Conservation (phyloP, 2,329 filamentous ascomycete species). For the Elsinoe arachidis region DNA sequence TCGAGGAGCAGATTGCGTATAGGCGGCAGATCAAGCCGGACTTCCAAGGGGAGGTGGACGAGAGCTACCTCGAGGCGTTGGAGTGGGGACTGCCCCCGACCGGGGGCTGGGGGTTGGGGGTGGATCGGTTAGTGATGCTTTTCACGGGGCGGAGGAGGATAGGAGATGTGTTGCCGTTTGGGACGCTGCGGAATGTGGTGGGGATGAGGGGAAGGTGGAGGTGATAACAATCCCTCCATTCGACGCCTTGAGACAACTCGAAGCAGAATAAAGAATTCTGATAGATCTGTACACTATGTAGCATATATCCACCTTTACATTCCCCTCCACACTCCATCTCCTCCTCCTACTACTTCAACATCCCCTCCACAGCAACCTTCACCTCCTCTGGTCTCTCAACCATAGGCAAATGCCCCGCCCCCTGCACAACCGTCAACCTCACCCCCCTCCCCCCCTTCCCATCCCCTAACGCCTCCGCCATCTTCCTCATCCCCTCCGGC, state of each 20-base stretch:
- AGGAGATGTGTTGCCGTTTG: conserved; percentile 79
- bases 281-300: neutral
- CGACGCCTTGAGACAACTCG: too few species aligned
- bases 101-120: conserved; percentile 89
- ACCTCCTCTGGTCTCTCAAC: conserved; percentile 64
- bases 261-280: too few species aligned
- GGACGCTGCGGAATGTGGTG: conserved; percentile 60
- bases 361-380: conserved; percentile 52
- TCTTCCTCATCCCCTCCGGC: conserved; percentile 70
- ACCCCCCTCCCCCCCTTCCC: conserved; percentile 32
- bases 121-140: conserved; percentile 87
- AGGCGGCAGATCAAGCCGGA: conserved; percentile 33
- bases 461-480: conserved; percentile 51
- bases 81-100: conserved; percentile 91
- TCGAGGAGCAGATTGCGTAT: conserved; percentile 48
- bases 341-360: conserved; percentile 33
- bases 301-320: neutral
- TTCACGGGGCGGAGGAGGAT: conserved; percentile 73
- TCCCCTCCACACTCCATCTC: neutral
- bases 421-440: conserved; percentile 56
- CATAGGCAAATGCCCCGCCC: conserved; percentile 77
- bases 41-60: conserved; percentile 51
- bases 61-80: conserved; percentile 74
- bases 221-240: neutral
- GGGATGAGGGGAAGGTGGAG: conserved; percentile 24